Percentiles rank a stretch among this genome's conserved stretches.
These are phyloP conservation scores for Crithidia acanthocephali DNA, from an alignment of 208 protist genomes.

Conservation along the genomic window DNA sequence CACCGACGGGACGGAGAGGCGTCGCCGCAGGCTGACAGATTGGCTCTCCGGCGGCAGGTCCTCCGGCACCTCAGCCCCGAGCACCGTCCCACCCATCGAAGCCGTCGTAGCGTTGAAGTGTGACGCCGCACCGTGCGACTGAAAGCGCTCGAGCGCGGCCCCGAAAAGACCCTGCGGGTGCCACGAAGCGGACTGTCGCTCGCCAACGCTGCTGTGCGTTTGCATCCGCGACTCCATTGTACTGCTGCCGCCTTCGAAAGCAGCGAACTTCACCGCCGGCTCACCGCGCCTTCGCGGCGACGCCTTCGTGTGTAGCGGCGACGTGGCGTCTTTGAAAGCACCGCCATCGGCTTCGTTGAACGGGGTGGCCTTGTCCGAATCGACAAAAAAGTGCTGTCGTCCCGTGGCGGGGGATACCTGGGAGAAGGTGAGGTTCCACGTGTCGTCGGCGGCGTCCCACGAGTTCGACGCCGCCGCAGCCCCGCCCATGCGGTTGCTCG, in stretches of 20 bases:
- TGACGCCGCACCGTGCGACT: background rate
- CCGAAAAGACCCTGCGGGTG: constrained; percentile 23
- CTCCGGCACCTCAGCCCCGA: constrained; percentile 15
- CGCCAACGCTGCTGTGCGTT: background rate
- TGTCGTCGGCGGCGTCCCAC: background rate
- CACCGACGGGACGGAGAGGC: constrained; percentile 16
- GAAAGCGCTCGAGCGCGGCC: constrained; percentile 2
- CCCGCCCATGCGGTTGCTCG: background rate
- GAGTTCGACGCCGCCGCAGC: background rate
- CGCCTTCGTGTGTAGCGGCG: background rate
- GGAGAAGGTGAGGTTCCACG: constrained; percentile 12
- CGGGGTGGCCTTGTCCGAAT: background rate
- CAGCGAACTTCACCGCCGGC: constrained; percentile 12
- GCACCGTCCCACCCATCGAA: constrained; percentile 28
- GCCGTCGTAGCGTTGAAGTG: background rate
- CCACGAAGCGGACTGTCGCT: constrained; percentile 12
- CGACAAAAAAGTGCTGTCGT: background rate
- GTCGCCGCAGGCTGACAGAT: background rate
- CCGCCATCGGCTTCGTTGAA: background rate
- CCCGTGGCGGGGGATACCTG: background rate
- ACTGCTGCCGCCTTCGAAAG: background rate
- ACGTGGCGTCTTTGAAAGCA: background rate
- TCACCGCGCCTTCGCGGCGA: constrained; percentile 6
- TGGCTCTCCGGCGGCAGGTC: constrained; percentile 23
- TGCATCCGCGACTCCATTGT: background rate